These are phyloP conservation scores for Trifolium dubium DNA, from an alignment of 306 rosid genomes.

Conservation along the genomic window DNA sequence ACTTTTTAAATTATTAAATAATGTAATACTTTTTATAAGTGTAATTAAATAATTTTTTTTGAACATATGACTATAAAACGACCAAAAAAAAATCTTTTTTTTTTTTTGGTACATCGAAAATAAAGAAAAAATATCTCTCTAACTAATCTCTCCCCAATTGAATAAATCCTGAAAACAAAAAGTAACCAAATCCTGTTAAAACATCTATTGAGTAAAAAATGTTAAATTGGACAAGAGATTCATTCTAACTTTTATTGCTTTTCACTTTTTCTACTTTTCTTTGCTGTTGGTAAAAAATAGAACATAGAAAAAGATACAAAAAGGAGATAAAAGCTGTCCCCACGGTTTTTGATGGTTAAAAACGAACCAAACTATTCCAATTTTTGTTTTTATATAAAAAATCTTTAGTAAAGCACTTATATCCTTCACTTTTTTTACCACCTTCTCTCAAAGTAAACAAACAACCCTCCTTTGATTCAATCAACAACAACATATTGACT, in stretches of 20 bases:
- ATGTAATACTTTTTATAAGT: too few species aligned
- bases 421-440: slow-evolving; percentile 25
- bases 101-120: too few species aligned
- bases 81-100: too few species aligned
- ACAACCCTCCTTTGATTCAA: slow-evolving; percentile 42
- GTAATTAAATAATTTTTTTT: too few species aligned
- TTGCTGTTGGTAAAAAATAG: neutral
- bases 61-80: too few species aligned
- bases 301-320: slow-evolving; percentile 36
- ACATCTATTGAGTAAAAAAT: too few species aligned
- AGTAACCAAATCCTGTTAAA: too few species aligned
- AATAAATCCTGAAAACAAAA: too few species aligned
- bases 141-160: too few species aligned
- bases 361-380: slow-evolving; percentile 7
- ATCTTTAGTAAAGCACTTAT: neutral
- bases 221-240: neutral
- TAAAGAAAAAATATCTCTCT: too few species aligned
- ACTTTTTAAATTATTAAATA: too few species aligned
- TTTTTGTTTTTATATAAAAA: neutral
- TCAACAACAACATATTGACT: too few species aligned
- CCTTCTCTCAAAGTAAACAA: slow-evolving; percentile 29
- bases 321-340: slow-evolving; percentile 55
- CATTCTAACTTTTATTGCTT: neutral
- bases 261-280: slow-evolving; percentile 1
- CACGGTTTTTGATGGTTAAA: slow-evolving; percentile 46